Evolutionary conservation across 2,329 filamentous ascomycete species (phyloP), one percentile per base, ranked within the genome.

Genomic region (Sporothrix pallida): DNA sequence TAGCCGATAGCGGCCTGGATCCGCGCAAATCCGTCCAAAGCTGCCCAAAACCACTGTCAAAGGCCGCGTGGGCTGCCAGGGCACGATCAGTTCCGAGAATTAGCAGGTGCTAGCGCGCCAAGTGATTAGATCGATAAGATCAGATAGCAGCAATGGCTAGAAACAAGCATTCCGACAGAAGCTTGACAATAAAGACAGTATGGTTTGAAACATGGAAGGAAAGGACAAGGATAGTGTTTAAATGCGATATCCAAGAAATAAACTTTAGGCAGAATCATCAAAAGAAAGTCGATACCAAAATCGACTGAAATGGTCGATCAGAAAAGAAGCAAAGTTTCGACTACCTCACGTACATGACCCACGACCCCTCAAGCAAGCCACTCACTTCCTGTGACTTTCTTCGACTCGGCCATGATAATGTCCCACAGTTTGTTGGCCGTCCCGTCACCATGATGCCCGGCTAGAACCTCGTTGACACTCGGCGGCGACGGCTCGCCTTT

Each of bases 391-490:
- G 78, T 77, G 42, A 79, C 77, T n/a, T 75, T 74, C 70, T 74
- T 73, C n/a, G 77, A 80, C 46, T 80, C 78, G 15, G 60, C 62
- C 26, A 74, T 48, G 8, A 77, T 72, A 23, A 78, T 72, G 8
- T 80, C 69, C 80, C 79, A 82, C 1, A 80, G 76, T 73, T 79
- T 78, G 10, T 79, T 77, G 4, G 78, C 78, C 62, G 78, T 78
- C 6, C 80, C 81, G 20, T 82, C 79, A 42, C 78, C 74, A 72
- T 79, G 79, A 23, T 81, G 74, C 13, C 76, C 74, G 3, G 71
- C 76, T 60, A 83, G 72, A 3, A 81, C 17, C 20, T 78, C 56
- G 71, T 79, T 77, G 2, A 80, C 78, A 48, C 77, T 78, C 6
- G 62, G 48, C 10, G 75, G 70, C 8, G 77, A 76, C 75, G 74